These are phyloP conservation scores for Hansfordia pulvinata DNA, from an alignment of 2,329 filamentous ascomycete genomes.

Conservation along the genomic window DNA sequence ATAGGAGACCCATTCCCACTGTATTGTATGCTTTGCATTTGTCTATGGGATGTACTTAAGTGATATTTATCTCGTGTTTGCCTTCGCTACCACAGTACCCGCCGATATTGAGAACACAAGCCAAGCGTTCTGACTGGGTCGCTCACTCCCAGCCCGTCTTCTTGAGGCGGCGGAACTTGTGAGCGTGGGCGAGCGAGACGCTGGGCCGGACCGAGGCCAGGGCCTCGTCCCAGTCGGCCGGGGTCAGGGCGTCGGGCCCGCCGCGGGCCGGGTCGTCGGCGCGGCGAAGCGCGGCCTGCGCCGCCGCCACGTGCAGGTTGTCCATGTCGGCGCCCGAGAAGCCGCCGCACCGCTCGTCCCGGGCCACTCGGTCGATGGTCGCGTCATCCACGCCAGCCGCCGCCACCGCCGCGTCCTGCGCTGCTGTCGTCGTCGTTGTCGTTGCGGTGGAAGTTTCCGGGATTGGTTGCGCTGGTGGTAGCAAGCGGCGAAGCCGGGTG, in stretches of 20 bases:
- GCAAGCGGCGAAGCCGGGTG: conserved; percentile 32
- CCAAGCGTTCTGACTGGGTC: too few relatives aligned
- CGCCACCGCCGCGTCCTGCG: conserved; percentile 1
- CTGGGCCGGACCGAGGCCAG: conserved; percentile 33
- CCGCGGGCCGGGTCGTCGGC: conserved; percentile 9
- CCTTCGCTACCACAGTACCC: too few relatives aligned
- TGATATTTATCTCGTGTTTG: too few relatives aligned
- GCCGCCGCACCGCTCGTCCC: conserved; percentile 52
- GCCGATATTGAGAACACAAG: too few relatives aligned
- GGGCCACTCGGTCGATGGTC: conserved; percentile 49
- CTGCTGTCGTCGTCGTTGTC: conserved; percentile 30
- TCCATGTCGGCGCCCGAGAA: conserved; percentile 61
- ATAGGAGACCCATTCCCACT: too few relatives aligned
- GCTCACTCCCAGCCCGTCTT: conserved; percentile 15
- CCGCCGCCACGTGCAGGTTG: conserved; percentile 28
- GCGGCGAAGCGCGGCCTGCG: conserved; percentile 13
- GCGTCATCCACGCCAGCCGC: conserved; percentile 15
- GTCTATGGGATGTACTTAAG: too few relatives aligned
- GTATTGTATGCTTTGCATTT: too few relatives aligned
- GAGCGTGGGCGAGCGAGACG: conserved; percentile 26
- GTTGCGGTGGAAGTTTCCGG: conserved; percentile 38
- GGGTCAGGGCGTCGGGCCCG: conserved; percentile 18
- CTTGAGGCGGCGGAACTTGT: conserved; percentile 26
- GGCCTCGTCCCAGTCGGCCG: conserved; percentile 38
- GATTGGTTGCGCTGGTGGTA: too few relatives aligned